A percentile compares a stretch with the other conserved stretches of the same genome.
These are phyloP conservation scores for Beauveria bassiana DNA, from an alignment of 2,329 filamentous ascomycete genomes.

Conservation along the genomic window DNA sequence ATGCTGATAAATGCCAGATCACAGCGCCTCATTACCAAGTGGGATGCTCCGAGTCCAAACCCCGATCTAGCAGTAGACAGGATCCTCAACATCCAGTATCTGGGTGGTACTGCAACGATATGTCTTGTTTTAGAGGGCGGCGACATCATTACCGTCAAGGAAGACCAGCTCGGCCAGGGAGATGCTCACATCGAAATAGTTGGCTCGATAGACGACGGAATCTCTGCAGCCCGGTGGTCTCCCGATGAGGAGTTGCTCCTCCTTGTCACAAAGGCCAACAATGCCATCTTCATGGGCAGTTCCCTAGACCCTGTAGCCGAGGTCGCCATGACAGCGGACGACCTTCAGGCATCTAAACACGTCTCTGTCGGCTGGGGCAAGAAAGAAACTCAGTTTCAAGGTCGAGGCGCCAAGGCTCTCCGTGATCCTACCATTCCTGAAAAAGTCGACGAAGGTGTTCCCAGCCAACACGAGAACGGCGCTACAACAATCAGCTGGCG, in stretches of 20 bases:
- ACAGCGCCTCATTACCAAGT: slow-evolving; percentile 57
- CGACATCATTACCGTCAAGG: slow-evolving; percentile 79
- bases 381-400: slow-evolving; percentile 95
- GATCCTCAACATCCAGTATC: slow-evolving; percentile 74
- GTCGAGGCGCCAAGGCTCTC: slow-evolving; percentile 76
- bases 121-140: slow-evolving; percentile 83
- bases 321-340: slow-evolving; percentile 62
- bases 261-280: slow-evolving; percentile 71
- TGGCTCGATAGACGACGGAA: slow-evolving; percentile 87
- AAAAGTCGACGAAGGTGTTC: slow-evolving; percentile 72
- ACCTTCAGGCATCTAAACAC: slow-evolving; percentile 82
- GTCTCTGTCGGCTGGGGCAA: slow-evolving; percentile 98
- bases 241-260: slow-evolving; percentile 88
- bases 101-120: slow-evolving; percentile 68
- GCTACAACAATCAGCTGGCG: slow-evolving; percentile 78
- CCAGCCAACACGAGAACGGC: slow-evolving; percentile 67
- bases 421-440: slow-evolving; percentile 93
- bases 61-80: slow-evolving; percentile 69
- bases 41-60: slow-evolving; percentile 78
- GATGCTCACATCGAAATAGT: slow-evolving; percentile 89
- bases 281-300: slow-evolving; percentile 85
- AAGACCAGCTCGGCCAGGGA: slow-evolving; percentile 40
- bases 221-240: slow-evolving; percentile 84
- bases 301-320: slow-evolving; percentile 80
- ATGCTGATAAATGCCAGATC: slow-evolving; percentile 22